Conservation (phyloP, 306 rosid species). For the Casuarina glauca region DNA sequence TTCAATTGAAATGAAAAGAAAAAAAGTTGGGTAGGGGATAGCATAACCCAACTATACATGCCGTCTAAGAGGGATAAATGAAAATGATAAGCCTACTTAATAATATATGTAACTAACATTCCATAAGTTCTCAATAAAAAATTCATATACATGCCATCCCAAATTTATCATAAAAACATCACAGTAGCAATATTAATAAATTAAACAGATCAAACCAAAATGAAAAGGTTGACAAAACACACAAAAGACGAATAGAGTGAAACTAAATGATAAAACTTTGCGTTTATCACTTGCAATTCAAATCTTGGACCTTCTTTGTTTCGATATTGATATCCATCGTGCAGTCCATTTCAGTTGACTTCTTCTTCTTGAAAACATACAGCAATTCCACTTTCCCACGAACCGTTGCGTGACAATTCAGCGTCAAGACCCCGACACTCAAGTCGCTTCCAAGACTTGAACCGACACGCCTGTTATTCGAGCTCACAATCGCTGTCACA, state of each 20-base stretch:
- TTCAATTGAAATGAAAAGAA: too few relatives aligned
- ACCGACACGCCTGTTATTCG: background rate
- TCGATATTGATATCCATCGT: background rate
- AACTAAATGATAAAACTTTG: background rate
- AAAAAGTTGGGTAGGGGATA: too few relatives aligned
- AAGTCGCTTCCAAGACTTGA: background rate
- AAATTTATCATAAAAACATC: too few relatives aligned
- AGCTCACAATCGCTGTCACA: conserved; percentile 8
- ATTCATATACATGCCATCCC: too few relatives aligned
- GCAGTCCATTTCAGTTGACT: conserved; percentile 12
- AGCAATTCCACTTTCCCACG: conserved; percentile 20
- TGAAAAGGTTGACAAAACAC: background rate
- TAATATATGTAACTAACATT: too few relatives aligned
- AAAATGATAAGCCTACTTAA: too few relatives aligned
- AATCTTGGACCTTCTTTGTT: background rate
- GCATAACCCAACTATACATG: too few relatives aligned
- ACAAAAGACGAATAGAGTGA: background rate
- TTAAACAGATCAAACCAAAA: too few relatives aligned
- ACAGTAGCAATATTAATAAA: too few relatives aligned
- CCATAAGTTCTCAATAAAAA: too few relatives aligned
- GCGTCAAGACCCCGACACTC: conserved; percentile 11
- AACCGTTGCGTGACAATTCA: conserved; percentile 8
- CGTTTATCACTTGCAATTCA: conserved; percentile 7
- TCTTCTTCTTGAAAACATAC: conserved; percentile 5
- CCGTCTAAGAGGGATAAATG: too few relatives aligned